Evolutionary conservation across 2,329 filamentous ascomycete genomes (phyloP).

Genomic region (Lasiodiplodia gonubiensis): DNA sequence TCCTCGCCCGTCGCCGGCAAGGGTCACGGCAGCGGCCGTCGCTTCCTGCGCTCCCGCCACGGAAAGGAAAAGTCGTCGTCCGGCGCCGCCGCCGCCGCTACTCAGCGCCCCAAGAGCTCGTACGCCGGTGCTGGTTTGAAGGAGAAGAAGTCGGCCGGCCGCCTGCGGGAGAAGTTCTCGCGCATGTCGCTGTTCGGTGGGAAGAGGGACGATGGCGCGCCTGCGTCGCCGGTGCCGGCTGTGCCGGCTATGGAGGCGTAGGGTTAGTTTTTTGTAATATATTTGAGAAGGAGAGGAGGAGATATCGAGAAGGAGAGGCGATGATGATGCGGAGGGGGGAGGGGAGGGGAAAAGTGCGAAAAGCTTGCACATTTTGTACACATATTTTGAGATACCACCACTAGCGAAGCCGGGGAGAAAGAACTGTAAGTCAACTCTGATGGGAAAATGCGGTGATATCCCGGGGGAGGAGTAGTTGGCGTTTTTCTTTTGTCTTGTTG

Average conservation of each 20-base stretch:
- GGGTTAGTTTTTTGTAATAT: neutral
- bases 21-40: neutral
- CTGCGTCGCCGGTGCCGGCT: neutral
- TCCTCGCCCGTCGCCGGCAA: too few species aligned
- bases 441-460: neutral
- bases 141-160: constrained; percentile 3
- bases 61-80: neutral
- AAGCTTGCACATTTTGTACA: too few species aligned
- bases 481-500: neutral
- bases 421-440: neutral
- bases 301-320: neutral
- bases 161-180: constrained; percentile 15
- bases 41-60: neutral
- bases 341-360: too few species aligned
- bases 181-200: constrained; percentile 1
- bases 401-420: too few species aligned
- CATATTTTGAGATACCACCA: too few species aligned
- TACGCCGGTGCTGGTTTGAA: neutral
- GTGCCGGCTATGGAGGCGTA: neutral
- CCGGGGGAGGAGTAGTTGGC: neutral
- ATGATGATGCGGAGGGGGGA: neutral
- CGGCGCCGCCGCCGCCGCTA: neutral
- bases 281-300: neutral
- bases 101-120: neutral
- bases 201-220: neutral